Evolutionary conservation across 1,284 basidiomycete species (phyloP), one percentile per base, ranked within the genome.

Genomic region (Somion occarium): DNA sequence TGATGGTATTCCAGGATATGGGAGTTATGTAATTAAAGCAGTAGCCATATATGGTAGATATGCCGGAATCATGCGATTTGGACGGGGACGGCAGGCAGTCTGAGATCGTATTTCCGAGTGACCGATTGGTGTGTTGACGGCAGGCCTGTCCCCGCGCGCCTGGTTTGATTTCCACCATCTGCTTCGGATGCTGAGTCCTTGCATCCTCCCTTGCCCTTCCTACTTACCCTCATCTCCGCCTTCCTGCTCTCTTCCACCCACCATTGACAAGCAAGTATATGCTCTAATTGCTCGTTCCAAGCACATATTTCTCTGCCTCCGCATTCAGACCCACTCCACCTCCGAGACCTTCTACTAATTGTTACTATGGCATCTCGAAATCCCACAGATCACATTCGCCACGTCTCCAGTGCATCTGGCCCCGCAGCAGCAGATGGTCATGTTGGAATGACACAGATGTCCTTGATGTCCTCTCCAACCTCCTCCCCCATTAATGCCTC

Each of bases 391-490:
- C 37, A 49, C 13, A 39, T 49, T 42, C 47, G 47, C 13, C 3
- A 41, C 18, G 38, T 49, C 12, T 42, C 47, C 9, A 25, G 22
- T 20, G 25, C 15, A 11, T 41, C 47, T 18, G 15, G 37, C 22
- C 13, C 52, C 5, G 25, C 51, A 9, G 37, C 41, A 15, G 5
- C 43, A 19, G 52, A 47, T 20, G 44, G 44, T 27, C 49, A 41
- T 38, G 38, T 46, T 27, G 52, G 52, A 23, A 38, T 54, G 23
- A 50, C 54, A 19, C 56, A 55, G 23, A 54, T 54, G 56, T 48
- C 48, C 45, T 50, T 53, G 27, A 39, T 56, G 44, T 51, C 57
- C 23, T 54, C 57, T n/a, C 43, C 48, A 37, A 51, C 54, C 20
- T 19, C 50, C 27, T 25, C 19, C 11, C 9, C 22, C 43, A 7